phyloP scores from a whole-genome alignment of 768 basidiomycete species.

The Lentinula sp. region DNA sequence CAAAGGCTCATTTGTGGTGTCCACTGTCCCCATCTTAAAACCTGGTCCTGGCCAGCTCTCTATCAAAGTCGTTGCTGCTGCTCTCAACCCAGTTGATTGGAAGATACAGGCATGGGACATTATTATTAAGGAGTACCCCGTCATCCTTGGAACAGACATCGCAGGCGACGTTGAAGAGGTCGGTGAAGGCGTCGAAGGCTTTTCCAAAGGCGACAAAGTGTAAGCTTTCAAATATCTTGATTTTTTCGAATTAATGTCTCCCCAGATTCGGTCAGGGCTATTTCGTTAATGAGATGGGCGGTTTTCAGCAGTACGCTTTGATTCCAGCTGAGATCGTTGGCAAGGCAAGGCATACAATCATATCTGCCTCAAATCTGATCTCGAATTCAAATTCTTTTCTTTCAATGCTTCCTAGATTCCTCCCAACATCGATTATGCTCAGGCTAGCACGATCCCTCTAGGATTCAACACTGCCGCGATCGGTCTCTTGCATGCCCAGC shows the following conservation, averaged over 20 bases:
- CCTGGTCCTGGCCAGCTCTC: background rate
- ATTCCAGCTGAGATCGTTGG: slow-evolving; percentile 28
- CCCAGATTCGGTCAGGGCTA: no score
- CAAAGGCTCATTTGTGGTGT: background rate
- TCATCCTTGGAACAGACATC: slow-evolving; percentile 40
- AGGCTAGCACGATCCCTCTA: slow-evolving; percentile 42
- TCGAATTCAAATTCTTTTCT: background rate
- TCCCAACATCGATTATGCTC: slow-evolving; percentile 36
- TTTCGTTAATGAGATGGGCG: slow-evolving; percentile 11
- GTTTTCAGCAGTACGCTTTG: slow-evolving; percentile 41
- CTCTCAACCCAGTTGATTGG: background rate
- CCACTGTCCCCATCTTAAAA: background rate
- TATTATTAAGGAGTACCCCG: slow-evolving; percentile 34
- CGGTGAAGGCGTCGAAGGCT: slow-evolving; percentile 43
- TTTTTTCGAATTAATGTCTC: background rate
- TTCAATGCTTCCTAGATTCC: slow-evolving; percentile 32
- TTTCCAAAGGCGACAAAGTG: slow-evolving; percentile 50
- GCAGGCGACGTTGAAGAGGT: slow-evolving; percentile 47
- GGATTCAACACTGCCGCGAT: slow-evolving; percentile 41
- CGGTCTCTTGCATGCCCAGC: slow-evolving; percentile 35
- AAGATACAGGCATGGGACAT: slow-evolving; percentile 26
- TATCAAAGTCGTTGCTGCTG: background rate
- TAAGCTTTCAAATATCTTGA: slow-evolving; percentile 19
- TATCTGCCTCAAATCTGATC: slow-evolving; percentile 8
- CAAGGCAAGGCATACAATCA: slow-evolving; percentile 24